phyloP scores from a whole-genome alignment of 225 moss, liverwort and hornwort genomes.

The Marchantia paleacea region DNA sequence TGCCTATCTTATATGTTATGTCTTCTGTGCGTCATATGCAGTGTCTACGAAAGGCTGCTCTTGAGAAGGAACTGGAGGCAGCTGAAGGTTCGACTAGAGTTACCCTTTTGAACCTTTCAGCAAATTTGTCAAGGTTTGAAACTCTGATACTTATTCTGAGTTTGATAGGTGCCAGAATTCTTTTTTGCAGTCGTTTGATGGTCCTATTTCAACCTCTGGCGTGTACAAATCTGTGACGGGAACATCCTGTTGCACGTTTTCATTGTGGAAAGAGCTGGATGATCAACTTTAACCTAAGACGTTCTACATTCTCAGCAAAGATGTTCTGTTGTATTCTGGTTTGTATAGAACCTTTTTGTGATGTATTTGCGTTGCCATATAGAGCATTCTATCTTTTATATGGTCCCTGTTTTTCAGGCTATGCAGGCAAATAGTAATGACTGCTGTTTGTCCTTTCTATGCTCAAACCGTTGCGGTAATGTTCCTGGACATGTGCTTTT shows the following conservation, averaged over 20 bases:
- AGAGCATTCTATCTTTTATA: no score
- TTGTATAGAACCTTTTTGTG: no score
- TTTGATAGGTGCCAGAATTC: no score
- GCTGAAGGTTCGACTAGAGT: slow-evolving; percentile 64
- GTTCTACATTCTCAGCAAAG: no score
- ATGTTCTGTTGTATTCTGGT: no score
- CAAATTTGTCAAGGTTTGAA: slow-evolving; percentile 75
- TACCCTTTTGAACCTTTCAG: slow-evolving; percentile 74
- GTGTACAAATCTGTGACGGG: neutral
- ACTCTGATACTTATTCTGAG: neutral
- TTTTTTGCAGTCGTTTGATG: neutral
- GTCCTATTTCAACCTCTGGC: neutral
- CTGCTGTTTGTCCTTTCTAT: no score
- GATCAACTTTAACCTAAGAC: neutral
- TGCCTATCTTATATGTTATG: neutral
- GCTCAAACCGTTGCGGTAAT: no score
- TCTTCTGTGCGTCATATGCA: neutral
- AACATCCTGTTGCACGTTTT: neutral
- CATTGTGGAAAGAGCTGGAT: neutral
- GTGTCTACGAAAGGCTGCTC: slow-evolving; percentile 70
- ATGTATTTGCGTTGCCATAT: no score
- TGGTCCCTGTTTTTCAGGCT: no score
- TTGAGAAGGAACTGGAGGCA: slow-evolving; percentile 90
- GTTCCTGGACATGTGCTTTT: no score
- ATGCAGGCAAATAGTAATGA: no score